These are phyloP conservation scores for Claviceps maximensis DNA, from an alignment of 2,329 filamentous ascomycete species.

Conservation along the genomic window DNA sequence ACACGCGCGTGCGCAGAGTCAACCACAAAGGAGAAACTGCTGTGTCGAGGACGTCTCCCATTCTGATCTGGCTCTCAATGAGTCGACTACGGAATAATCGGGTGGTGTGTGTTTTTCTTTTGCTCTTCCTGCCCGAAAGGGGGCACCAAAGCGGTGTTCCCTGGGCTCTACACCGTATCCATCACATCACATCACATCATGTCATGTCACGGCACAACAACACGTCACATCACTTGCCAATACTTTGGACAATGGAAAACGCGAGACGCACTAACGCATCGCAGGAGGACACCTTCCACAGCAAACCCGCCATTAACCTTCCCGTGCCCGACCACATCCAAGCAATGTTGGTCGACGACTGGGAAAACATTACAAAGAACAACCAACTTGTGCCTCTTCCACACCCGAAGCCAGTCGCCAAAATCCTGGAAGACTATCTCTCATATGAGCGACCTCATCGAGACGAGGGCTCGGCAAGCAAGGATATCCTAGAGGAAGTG, in stretches of 20 bases:
- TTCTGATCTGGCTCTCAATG: background rate
- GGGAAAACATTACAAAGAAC: slow-evolving; percentile 97
- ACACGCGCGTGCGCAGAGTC: too few species aligned
- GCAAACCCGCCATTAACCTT: slow-evolving; percentile 73
- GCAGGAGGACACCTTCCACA: slow-evolving; percentile 80
- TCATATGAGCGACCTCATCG: slow-evolving; percentile 55
- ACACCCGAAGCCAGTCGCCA: slow-evolving; percentile 57
- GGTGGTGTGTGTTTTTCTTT: background rate
- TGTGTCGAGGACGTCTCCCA: background rate
- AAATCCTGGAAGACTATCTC: slow-evolving; percentile 72
- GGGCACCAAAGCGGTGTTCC: background rate
- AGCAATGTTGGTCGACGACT: slow-evolving; percentile 88
- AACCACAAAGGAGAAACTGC: background rate
- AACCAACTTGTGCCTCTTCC: slow-evolving; percentile 79
- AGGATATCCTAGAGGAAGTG: slow-evolving; percentile 83
- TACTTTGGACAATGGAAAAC: background rate
- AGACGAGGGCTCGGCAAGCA: slow-evolving; percentile 51
- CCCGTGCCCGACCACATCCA: slow-evolving; percentile 82
- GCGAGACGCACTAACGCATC: background rate
- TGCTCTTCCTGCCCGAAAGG: background rate
- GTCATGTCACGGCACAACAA: background rate
- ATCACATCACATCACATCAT: background rate
- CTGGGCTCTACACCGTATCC: too few species aligned
- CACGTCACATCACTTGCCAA: background rate
- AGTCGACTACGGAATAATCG: slow-evolving; percentile 2